Conservation (phyloP, 768 basidiomycete species). For the Mycena vulgaris region DNA sequence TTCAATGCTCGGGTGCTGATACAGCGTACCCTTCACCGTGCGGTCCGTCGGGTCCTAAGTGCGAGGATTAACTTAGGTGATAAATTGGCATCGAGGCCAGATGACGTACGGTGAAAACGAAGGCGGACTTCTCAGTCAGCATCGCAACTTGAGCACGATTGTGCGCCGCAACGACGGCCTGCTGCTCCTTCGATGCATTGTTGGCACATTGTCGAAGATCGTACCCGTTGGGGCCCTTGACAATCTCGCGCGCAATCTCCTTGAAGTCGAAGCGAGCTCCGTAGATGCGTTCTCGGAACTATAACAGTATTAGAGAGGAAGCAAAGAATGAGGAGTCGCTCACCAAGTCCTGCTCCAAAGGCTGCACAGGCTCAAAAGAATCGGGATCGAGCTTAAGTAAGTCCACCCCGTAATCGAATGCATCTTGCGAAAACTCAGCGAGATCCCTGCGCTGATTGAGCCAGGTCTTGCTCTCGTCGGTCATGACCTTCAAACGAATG, state of each 20-base stretch:
- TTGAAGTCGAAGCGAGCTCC: background rate
- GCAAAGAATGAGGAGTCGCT: background rate
- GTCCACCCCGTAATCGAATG: background rate
- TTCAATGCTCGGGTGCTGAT: background rate
- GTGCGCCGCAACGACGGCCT: background rate
- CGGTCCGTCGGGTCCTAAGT: constrained; percentile 3
- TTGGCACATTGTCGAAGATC: background rate
- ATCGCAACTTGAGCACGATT: background rate
- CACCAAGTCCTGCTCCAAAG: constrained; percentile 18
- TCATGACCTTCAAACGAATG: background rate
- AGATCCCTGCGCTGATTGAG: background rate
- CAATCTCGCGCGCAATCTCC: background rate
- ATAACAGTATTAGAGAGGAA: background rate
- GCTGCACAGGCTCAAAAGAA: background rate
- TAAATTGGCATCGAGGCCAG: background rate
- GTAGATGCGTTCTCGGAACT: constrained; percentile 17
- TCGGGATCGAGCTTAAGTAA: background rate
- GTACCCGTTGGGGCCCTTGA: constrained; percentile 10
- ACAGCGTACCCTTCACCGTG: background rate
- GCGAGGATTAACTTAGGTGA: background rate
- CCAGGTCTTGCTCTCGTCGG: background rate
- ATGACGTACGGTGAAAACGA: constrained; percentile 1
- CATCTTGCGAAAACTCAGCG: background rate
- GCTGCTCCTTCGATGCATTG: constrained; percentile 10
- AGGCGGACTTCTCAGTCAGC: constrained; percentile 4